Evolutionary conservation across 2,329 filamentous ascomycete species (phyloP).

Genomic region (Colletotrichum destructivum): DNA sequence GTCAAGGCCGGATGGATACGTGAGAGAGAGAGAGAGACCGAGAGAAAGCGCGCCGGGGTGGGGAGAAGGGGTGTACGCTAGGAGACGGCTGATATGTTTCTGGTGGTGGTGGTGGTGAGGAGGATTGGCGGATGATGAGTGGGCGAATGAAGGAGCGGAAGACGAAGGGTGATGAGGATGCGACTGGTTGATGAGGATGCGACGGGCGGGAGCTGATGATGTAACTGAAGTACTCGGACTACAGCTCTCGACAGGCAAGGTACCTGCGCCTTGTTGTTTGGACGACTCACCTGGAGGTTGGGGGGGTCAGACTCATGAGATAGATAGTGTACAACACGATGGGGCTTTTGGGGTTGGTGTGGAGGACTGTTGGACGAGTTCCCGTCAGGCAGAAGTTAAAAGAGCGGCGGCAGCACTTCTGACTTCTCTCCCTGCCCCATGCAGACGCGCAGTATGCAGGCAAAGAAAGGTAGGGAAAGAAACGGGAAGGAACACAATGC

Average conservation of each 20-base stretch:
- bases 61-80: not conserved
- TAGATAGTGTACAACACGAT: slow-evolving; percentile 6
- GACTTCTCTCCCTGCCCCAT: not conserved
- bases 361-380: not conserved
- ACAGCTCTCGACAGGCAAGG: slow-evolving; percentile 22
- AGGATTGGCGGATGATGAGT: not conserved
- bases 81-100: slow-evolving; percentile 3
- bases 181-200: slow-evolving; percentile 15
- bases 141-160: slow-evolving; percentile 1
- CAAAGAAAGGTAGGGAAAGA: too few species aligned
- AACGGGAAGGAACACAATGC: too few species aligned
- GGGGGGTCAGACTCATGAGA: slow-evolving; percentile 22
- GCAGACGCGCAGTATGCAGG: not conserved
- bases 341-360: not conserved
- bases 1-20: slow-evolving; percentile 21
- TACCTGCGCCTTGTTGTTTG: slow-evolving; percentile 28
- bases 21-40: not conserved
- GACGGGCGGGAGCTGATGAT: slow-evolving; percentile 36
- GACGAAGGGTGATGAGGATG: slow-evolving; percentile 2
- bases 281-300: slow-evolving; percentile 23
- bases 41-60: slow-evolving; percentile 1
- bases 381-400: slow-evolving; percentile 14
- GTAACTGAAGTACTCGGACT: slow-evolving; percentile 41
- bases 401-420: slow-evolving; percentile 1
- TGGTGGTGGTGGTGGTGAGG: slow-evolving; percentile 23